Conservation (phyloP, 129 eudicot species). For the Saussurea involucrata region DNA sequence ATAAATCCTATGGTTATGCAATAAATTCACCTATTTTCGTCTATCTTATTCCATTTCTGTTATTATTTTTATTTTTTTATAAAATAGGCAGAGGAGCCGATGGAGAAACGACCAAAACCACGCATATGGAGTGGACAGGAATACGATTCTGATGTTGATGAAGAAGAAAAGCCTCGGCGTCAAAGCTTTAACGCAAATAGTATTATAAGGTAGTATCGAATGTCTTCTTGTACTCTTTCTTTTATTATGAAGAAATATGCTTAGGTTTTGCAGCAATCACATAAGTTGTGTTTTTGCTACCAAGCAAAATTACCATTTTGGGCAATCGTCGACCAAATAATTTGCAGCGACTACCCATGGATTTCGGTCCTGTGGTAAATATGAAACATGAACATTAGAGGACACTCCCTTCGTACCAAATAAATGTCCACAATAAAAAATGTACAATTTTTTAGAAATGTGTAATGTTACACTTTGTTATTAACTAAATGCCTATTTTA, state of each 20-base stretch:
- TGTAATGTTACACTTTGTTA: no score
- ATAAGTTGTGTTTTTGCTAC: not conserved
- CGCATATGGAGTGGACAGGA: constrained; percentile 80
- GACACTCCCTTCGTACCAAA: not conserved
- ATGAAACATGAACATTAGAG: not conserved
- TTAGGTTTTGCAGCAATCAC: not conserved
- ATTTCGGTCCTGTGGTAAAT: not conserved
- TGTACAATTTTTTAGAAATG: no score
- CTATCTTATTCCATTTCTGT: not conserved
- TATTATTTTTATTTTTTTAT: no score
- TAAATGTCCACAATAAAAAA: not conserved
- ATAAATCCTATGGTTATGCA: not conserved
- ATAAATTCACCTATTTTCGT: not conserved
- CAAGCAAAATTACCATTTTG: no score
- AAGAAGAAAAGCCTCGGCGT: constrained; percentile 36
- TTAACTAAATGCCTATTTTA: no score
- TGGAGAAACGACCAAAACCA: constrained; percentile 74
- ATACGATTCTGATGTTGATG: constrained; percentile 74
- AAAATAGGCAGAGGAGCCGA: constrained; percentile 53
- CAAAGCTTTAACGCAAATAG: constrained; percentile 36
- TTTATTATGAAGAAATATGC: not conserved
- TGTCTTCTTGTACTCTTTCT: not conserved
- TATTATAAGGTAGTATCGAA: constrained; percentile 19
- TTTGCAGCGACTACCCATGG: not conserved
- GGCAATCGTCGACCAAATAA: no score